Base-by-base conservation (phyloP, 495 filamentous ascomycete genomes). In the Hypoxylon intermedium region DNA sequence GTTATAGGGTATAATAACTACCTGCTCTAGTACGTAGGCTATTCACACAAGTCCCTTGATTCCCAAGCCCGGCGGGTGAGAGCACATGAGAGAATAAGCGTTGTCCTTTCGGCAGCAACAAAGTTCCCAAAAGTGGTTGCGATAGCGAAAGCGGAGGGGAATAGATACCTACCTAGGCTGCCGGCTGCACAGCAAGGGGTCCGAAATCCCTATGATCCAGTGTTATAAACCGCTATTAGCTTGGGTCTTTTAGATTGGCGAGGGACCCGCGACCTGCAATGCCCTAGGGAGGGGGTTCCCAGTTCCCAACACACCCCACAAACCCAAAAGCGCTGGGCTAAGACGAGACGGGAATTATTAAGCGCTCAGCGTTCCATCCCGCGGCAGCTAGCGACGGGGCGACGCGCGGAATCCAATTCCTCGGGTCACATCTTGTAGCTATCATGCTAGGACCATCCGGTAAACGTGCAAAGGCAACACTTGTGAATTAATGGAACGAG, bases 271-370 rank as follows among this genome's bases (percentile, higher is more conserved):
- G 24, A 7, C 24, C 24, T 26, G 34, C n/a, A 13, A 15, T 37
- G n/a, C 15, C 15, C 13, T 37, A 37, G 34, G 13, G 12, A 37
- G 34, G n/a, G 34, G 5, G 34, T 12, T 13, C 24, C 24, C 24
- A 26, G n/a, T n/a, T n/a, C n/a, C n/a, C 1, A 34, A 31, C 34
- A 23, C 53, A 38, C 60, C 53, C 42, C 43, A 38, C 31, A 46
- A 58, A 47, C 30, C 31, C 49, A 45, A 34, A 38, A 52, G 33
- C 20, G 53, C 31, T 37, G 34, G 16, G 19, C 67, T 69, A 69
- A 41, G 47, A 63, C 67, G 19, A 52, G 63, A 69, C 42, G 37
- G 67, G 67, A 31, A 67, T 59, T 63, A 33, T 63, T 67, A 69
- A 64, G 63, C 63, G 63, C 59, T 44, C 40, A 67, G 60, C 49